Percentiles rank a stretch among this genome's conserved stretches.
Evolutionary conservation across 495 filamentous ascomycete genomes (phyloP).

Genomic region (Aspergillus ostianus): DNA sequence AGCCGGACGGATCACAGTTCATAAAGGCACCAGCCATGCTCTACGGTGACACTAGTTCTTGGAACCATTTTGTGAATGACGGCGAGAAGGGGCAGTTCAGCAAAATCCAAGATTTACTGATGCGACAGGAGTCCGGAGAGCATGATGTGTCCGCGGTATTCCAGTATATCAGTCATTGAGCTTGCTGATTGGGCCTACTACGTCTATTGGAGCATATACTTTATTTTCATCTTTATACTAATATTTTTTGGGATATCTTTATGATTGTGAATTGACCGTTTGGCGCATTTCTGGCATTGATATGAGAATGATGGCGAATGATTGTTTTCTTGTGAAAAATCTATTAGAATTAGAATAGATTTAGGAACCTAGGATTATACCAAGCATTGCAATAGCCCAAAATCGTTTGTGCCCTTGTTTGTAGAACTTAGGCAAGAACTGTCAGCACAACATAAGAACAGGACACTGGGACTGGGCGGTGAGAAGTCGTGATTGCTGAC

Average conservation of each 20-base stretch:
- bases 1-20: constrained; percentile 77
- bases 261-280: neutral
- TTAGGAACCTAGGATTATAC: neutral
- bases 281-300: neutral
- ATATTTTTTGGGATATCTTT: constrained; percentile 1
- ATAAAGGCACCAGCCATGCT: constrained; percentile 91
- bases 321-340: neutral
- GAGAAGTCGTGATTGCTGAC: constrained; percentile 21
- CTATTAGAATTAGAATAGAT: neutral
- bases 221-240: neutral
- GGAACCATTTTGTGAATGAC: constrained; percentile 93
- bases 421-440: too few relatives aligned
- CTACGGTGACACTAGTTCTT: constrained; percentile 97
- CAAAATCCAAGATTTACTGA: constrained; percentile 84
- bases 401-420: neutral
- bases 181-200: neutral
- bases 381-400: neutral
- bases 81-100: constrained; percentile 64
- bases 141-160: constrained; percentile 89
- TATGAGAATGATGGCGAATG: neutral
- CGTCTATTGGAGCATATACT: neutral
- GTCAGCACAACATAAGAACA: too few relatives aligned
- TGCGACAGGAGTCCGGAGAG: constrained; percentile 81
- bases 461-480: neutral
- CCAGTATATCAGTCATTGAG: constrained; percentile 94